Percentiles rank a stretch among this genome's conserved stretches.
phyloP scores from a whole-genome alignment of 768 basidiomycete species.

The Pilatotrama ljubarskyi region DNA sequence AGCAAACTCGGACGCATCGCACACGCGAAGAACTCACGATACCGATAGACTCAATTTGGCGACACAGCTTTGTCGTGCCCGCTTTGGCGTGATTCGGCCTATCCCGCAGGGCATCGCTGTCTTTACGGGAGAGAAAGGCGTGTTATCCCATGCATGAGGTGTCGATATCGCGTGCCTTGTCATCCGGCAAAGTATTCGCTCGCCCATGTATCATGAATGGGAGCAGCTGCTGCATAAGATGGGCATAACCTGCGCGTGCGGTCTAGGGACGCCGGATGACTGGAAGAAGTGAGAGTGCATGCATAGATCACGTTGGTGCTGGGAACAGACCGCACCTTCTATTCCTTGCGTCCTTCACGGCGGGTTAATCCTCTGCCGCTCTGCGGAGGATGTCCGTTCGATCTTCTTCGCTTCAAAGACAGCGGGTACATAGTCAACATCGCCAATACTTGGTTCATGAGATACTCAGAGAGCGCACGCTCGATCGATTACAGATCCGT shows the following conservation, averaged over 20 bases:
- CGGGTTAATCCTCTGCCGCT: no score
- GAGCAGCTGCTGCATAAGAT: slow-evolving; percentile 50
- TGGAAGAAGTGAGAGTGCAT: no score
- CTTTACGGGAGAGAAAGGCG: no score
- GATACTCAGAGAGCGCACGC: slow-evolving; percentile 10
- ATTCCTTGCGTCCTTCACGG: no score
- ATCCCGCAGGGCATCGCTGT: slow-evolving; percentile 38
- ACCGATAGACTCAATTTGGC: slow-evolving; percentile 47
- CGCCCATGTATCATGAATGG: slow-evolving; percentile 45
- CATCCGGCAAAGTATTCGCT: slow-evolving; percentile 36
- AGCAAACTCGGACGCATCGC: no score
- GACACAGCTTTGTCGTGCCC: slow-evolving; percentile 22
- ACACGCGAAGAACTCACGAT: no score
- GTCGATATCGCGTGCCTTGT: slow-evolving; percentile 47
- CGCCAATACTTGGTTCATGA: slow-evolving; percentile 29
- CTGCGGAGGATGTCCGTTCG: no score
- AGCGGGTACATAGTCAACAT: not conserved
- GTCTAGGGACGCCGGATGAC: no score
- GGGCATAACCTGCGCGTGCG: no score
- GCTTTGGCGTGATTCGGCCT: slow-evolving; percentile 22
- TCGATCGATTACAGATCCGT: slow-evolving; percentile 36
- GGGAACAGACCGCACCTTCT: no score
- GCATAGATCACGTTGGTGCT: slow-evolving; percentile 31
- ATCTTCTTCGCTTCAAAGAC: not conserved
- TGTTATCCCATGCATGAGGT: no score